Evolutionary conservation across 352 stramenopile genomes (phyloP).

Genomic region (Pilasporangium apinafurcum): DNA sequence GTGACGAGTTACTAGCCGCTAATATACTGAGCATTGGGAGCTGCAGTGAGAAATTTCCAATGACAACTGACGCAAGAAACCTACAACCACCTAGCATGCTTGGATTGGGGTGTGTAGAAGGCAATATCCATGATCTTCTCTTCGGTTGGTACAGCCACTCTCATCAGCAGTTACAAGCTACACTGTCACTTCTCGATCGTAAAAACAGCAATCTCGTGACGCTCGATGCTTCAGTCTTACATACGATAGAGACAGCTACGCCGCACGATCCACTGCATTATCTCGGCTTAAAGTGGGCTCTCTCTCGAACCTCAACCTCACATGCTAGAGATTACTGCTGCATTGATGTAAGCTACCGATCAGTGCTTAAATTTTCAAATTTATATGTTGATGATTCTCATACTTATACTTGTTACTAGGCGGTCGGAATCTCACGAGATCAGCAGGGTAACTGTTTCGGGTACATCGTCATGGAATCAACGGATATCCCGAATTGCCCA

Average conservation of each 20-base stretch:
- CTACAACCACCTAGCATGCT: constrained; percentile 38
- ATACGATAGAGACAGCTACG: constrained; percentile 19
- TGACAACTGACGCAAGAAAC: too few species aligned
- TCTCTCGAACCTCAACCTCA: too few species aligned
- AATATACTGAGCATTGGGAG: too few species aligned
- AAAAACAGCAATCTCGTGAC: constrained; percentile 35
- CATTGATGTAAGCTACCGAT: too few species aligned
- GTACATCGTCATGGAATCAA: constrained; percentile 30
- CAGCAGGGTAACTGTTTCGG: constrained; percentile 22
- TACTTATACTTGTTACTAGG: too few species aligned
- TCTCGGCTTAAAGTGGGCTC: constrained; percentile 44
- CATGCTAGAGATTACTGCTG: too few species aligned
- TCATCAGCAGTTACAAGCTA: constrained; percentile 28
- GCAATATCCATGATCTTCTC: constrained; percentile 33
- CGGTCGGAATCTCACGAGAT: constrained; percentile 32
- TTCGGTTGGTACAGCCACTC: constrained; percentile 29
- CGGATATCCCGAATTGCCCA: constrained; percentile 23
- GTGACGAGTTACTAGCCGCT: too few species aligned
- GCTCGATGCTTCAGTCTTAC: too few species aligned
- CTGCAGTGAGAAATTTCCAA: too few species aligned
- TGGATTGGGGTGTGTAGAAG: constrained; percentile 18
- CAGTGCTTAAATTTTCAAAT: too few species aligned
- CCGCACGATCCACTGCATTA: constrained; percentile 28
- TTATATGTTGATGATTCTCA: too few species aligned
- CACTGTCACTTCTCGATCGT: constrained; percentile 23